phyloP scores from a whole-genome alignment of 176 grass and related monocot species.

The Cenchrus americanus region DNA sequence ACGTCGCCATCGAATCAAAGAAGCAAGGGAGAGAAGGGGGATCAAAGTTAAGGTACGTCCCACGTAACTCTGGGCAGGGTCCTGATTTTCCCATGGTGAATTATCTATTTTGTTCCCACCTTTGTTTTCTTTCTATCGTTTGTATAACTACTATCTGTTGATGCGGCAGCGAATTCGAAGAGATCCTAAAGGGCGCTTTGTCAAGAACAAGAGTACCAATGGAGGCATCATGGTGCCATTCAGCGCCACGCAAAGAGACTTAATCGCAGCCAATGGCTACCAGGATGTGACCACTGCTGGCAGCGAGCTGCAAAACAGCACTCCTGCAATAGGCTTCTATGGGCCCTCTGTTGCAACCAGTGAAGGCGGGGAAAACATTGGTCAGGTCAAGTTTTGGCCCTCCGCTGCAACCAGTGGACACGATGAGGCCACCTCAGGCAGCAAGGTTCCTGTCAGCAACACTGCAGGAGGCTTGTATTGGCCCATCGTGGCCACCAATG shows the following conservation, averaged over 20 bases:
- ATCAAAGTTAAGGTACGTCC: slow-evolving; percentile 52
- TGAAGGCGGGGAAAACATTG: neutral
- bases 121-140: neutral
- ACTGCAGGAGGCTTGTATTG: neutral
- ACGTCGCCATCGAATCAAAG: slow-evolving; percentile 45
- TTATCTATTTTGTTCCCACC: neutral
- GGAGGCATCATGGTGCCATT: neutral
- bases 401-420: too few species aligned
- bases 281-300: neutral
- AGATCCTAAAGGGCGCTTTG: neutral
- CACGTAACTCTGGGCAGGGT: neutral
- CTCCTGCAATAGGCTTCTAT: neutral
- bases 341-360: neutral
- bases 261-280: neutral
- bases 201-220: neutral
- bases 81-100: slow-evolving; percentile 20
- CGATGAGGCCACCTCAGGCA: neutral
- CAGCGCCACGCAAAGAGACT: neutral
- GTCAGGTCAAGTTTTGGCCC: neutral
- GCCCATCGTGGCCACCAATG: neutral
- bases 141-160: neutral
- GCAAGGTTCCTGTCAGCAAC: neutral
- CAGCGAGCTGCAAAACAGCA: neutral
- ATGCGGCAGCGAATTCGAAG: slow-evolving; percentile 30
- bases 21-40: slow-evolving; percentile 27